Percentiles rank a stretch among this genome's conserved stretches.
These are phyloP conservation scores for Phytophthora constricta DNA, from an alignment of 352 stramenopile species.

Conservation along the genomic window DNA sequence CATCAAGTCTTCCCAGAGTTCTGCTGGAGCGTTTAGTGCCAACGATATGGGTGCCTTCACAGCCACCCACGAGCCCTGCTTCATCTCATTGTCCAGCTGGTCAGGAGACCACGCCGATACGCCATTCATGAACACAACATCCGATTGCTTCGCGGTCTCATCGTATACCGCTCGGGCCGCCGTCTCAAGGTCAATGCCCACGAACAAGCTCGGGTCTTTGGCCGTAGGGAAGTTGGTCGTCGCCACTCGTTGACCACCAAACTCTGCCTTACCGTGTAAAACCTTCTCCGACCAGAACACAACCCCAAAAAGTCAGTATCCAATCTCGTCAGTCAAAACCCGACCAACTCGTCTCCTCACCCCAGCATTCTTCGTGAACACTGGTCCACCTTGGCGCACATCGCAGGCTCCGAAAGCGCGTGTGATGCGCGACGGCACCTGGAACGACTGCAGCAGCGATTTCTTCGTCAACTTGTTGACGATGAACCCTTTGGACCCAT, in stretches of 20 bases:
- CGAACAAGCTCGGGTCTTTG: slow-evolving; percentile 59
- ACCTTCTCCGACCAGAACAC: slow-evolving; percentile 39
- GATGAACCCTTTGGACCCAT: slow-evolving; percentile 76
- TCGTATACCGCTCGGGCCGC: slow-evolving; percentile 66
- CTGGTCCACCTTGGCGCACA: slow-evolving; percentile 65
- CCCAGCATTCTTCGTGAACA: slow-evolving; percentile 69
- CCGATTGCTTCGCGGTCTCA: slow-evolving; percentile 53
- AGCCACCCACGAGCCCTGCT: slow-evolving; percentile 72
- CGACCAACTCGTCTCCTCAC: slow-evolving; percentile 24
- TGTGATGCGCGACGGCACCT: slow-evolving; percentile 65
- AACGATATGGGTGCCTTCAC: slow-evolving; percentile 77
- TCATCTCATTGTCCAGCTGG: slow-evolving; percentile 77
- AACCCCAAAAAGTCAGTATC: neutral
- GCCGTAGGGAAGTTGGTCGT: slow-evolving; percentile 54
- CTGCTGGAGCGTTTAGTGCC: slow-evolving; percentile 63
- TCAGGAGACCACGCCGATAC: slow-evolving; percentile 73
- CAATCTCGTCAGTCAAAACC: neutral
- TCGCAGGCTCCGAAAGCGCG: slow-evolving; percentile 65
- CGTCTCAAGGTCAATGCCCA: slow-evolving; percentile 69
- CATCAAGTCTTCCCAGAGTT: slow-evolving; percentile 82
- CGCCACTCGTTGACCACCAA: slow-evolving; percentile 64
- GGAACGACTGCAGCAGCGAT: slow-evolving; percentile 62
- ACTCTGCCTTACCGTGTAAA: slow-evolving; percentile 58
- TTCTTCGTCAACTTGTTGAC: slow-evolving; percentile 70
- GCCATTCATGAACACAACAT: slow-evolving; percentile 84